These are phyloP conservation scores for Plantago coronopus DNA, from an alignment of 305 asterid genomes.

Conservation along the genomic window DNA sequence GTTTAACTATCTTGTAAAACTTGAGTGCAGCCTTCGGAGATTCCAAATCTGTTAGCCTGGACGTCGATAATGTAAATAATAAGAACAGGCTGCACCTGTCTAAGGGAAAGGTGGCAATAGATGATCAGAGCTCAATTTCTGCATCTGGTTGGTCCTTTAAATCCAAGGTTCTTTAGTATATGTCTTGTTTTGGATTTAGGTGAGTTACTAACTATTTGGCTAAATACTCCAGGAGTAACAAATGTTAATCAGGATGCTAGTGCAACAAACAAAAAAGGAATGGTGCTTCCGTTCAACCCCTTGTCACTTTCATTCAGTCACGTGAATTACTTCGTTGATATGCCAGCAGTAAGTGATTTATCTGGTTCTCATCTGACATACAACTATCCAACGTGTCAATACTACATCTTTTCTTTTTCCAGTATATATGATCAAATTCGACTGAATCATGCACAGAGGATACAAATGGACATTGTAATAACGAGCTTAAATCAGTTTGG, in stretches of 20 bases:
- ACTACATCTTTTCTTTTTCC: neutral
- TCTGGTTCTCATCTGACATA: neutral
- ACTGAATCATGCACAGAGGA: neutral
- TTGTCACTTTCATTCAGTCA: slow-evolving; percentile 41
- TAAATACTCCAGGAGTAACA: slow-evolving; percentile 18
- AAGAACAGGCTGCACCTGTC: slow-evolving; percentile 14
- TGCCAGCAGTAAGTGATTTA: slow-evolving; percentile 47
- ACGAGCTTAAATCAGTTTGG: neutral
- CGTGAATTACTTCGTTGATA: slow-evolving; percentile 50
- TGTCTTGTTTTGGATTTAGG: neutral
- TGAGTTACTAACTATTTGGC: slow-evolving; percentile 3
- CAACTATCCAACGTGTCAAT: neutral
- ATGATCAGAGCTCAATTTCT: slow-evolving; percentile 8
- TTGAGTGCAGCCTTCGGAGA: slow-evolving; percentile 45
- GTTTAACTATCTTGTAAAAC: slow-evolving; percentile 3
- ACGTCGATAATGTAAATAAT: slow-evolving; percentile 27
- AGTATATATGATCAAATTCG: neutral
- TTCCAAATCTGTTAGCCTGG: slow-evolving; percentile 32
- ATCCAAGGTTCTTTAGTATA: neutral
- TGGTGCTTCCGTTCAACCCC: slow-evolving; percentile 54
- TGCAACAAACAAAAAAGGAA: slow-evolving; percentile 34
- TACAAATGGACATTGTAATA: neutral
- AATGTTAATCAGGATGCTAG: slow-evolving; percentile 13
- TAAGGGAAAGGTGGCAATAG: slow-evolving; percentile 22
- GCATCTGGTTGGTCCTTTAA: neutral